Percentiles rank a stretch among this genome's conserved stretches.
Conservation (phyloP, 1,139 yeast genomes). For the Pichia sp. region DNA sequence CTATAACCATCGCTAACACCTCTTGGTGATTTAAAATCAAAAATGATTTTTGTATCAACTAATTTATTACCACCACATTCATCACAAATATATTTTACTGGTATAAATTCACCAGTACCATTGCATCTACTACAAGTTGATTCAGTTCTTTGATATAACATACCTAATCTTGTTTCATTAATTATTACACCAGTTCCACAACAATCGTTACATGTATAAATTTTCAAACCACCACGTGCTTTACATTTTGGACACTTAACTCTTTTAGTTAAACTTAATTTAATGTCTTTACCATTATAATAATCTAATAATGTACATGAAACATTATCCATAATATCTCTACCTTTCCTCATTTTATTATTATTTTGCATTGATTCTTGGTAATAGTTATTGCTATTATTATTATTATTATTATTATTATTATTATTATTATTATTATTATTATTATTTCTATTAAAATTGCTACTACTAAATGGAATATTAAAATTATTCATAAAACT, state of each 20-base stretch:
- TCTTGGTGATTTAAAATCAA: conserved; percentile 45
- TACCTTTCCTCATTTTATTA: conserved; percentile 31
- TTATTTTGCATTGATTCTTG: background rate
- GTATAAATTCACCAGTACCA: conserved; percentile 34
- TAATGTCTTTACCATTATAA: conserved; percentile 42
- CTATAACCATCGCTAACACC: conserved; percentile 49
- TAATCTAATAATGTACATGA: conserved; percentile 41
- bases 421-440: background rate
- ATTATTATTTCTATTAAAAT: background rate
- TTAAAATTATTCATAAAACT: conserved; percentile 4
- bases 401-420: conserved; percentile 6
- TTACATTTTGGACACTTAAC: conserved; percentile 38
- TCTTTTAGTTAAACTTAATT: conserved; percentile 40
- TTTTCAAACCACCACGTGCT: conserved; percentile 38
- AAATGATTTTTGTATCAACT: conserved; percentile 42
- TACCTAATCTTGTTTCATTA: conserved; percentile 27
- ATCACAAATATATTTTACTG: conserved; percentile 33
- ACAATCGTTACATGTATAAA: conserved; percentile 33
- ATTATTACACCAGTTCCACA: conserved; percentile 34
- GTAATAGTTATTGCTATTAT: background rate
- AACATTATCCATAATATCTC: conserved; percentile 42
- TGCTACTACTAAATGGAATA: conserved; percentile 7
- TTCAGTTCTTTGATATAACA: conserved; percentile 28
- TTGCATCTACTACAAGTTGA: conserved; percentile 33
- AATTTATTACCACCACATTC: conserved; percentile 37